Evolutionary conservation across 306 rosid species (phyloP).

Genomic region (Lotus japonicus): DNA sequence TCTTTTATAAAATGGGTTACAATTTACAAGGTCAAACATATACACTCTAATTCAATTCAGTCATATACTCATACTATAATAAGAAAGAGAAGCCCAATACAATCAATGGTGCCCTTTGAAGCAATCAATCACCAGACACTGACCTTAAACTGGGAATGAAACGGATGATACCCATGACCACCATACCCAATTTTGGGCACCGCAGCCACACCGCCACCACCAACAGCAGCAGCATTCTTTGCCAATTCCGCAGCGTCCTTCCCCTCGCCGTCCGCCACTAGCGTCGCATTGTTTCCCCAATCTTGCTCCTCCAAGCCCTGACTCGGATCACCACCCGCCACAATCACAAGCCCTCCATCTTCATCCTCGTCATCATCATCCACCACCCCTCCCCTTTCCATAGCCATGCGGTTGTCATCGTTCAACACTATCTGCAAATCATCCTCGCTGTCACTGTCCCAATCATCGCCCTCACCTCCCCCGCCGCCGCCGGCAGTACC

Average conservation of each 20-base stretch:
- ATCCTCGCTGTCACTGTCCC: constrained; percentile 95
- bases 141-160: constrained; percentile 99
- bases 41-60: constrained; percentile 29
- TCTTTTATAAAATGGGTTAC: constrained; percentile 22
- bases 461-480: constrained; percentile 54
- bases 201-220: constrained; percentile 25
- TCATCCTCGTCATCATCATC: constrained; percentile 56
- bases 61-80: neutral
- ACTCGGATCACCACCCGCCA: constrained; percentile 55
- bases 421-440: constrained; percentile 96
- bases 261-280: constrained; percentile 60
- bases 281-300: constrained; percentile 65
- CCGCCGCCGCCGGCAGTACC: constrained; percentile 26
- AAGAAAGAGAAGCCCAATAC: constrained; percentile 30
- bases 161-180: constrained; percentile 79
- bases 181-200: constrained; percentile 69
- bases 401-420: constrained; percentile 58
- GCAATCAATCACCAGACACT: constrained; percentile 55
- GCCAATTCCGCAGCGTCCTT: constrained; percentile 61
- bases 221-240: constrained; percentile 10
- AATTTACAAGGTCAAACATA: constrained; percentile 29
- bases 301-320: constrained; percentile 68
- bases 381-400: constrained; percentile 66
- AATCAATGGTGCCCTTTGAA: constrained; percentile 21
- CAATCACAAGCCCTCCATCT: constrained; percentile 70